These are phyloP conservation scores for Scleromitrula shiraiana DNA, from an alignment of 2,329 filamentous ascomycete genomes.

Conservation along the genomic window DNA sequence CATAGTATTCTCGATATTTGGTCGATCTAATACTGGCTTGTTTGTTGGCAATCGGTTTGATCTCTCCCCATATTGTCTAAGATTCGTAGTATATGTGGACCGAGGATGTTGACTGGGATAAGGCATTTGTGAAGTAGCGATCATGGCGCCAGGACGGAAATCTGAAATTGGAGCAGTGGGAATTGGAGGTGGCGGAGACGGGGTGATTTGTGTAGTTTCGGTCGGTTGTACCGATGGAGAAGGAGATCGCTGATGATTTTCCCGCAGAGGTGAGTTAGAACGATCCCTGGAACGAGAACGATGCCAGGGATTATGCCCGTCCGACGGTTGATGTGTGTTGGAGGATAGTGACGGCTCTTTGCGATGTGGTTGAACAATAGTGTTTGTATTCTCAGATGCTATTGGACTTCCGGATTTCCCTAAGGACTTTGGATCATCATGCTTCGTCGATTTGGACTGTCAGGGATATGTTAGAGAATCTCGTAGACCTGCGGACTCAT, in stretches of 20 bases:
- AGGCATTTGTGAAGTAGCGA: conserved; percentile 9
- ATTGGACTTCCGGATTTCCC: conserved; percentile 7
- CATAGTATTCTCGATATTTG: neutral
- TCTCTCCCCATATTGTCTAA: conserved; percentile 9
- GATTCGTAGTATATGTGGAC: conserved; percentile 3
- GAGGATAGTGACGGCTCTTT: neutral
- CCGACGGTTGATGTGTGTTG: conserved; percentile 7
- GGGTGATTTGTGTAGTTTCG: conserved; percentile 7
- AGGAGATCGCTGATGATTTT: neutral
- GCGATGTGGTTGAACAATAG: conserved; percentile 6
- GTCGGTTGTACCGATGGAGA: conserved; percentile 4
- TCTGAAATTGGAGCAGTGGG: conserved; percentile 9
- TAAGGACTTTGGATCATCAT: neutral
- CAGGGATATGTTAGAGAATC: neutral
- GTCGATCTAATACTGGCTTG: neutral
- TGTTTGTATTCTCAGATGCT: conserved; percentile 3
- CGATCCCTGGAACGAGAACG: conserved; percentile 6
- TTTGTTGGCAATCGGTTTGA: neutral
- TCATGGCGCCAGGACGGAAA: conserved; percentile 3
- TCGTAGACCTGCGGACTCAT: neutral
- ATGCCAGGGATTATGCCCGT: conserved; percentile 8
- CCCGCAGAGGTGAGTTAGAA: conserved; percentile 1
- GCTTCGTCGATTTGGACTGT: neutral
- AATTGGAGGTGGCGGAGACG: conserved; percentile 10
- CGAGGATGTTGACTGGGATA: conserved; percentile 5